These are phyloP conservation scores for Calonectria crousiana DNA, from an alignment of 2,329 filamentous ascomycete genomes.

Conservation along the genomic window DNA sequence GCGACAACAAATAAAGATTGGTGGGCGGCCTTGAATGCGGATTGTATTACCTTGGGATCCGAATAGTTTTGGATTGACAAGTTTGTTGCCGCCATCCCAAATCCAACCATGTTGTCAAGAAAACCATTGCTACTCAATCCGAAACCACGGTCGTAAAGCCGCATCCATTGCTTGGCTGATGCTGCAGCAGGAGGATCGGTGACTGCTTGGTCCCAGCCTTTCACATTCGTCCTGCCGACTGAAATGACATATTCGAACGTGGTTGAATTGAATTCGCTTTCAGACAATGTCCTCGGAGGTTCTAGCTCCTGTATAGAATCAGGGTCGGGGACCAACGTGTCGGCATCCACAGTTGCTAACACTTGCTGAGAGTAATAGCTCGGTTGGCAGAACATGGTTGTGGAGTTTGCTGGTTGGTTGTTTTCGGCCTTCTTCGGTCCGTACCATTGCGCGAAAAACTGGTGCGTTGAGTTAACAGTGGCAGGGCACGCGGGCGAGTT, in stretches of 20 bases:
- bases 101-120: constrained; percentile 48
- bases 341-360: constrained; percentile 50
- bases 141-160: constrained; percentile 24
- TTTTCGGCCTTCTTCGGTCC: background rate
- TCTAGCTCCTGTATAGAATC: constrained; percentile 12
- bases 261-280: constrained; percentile 49
- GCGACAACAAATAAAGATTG: constrained; percentile 48
- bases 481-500: constrained; percentile 46
- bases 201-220: accelerated
- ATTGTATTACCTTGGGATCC: constrained; percentile 9
- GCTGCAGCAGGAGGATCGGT: constrained; percentile 41
- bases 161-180: constrained; percentile 41
- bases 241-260: constrained; percentile 50
- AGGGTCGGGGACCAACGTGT: background rate
- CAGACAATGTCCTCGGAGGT: constrained; percentile 19
- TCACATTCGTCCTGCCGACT: constrained; percentile 38
- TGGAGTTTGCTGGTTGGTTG: constrained; percentile 38
- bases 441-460: constrained; percentile 51
- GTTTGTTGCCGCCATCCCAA: constrained; percentile 43
- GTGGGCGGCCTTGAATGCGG: constrained; percentile 42
- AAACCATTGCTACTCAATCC: constrained; percentile 28
- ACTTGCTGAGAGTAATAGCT: constrained; percentile 60
- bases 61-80: constrained; percentile 16
- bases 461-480: constrained; percentile 46
- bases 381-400: constrained; percentile 57